Conservation (phyloP, 1,139 yeast genomes). For the Debaryomyces singareniensis region DNA sequence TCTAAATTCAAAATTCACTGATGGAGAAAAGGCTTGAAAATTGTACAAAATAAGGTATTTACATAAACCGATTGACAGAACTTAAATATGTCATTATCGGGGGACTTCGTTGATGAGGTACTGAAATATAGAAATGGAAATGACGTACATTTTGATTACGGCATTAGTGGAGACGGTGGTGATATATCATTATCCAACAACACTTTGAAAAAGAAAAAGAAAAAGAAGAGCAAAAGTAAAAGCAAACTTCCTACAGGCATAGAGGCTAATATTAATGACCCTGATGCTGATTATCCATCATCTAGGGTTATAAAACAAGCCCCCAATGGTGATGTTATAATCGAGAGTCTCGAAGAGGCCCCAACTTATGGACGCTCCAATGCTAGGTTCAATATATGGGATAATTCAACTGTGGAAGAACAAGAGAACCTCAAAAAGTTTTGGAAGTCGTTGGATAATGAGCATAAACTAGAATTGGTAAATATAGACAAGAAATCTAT, state of each 20-base stretch:
- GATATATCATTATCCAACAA: conserved; percentile 25
- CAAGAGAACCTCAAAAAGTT: conserved; percentile 52
- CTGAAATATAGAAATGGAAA: conserved; percentile 38
- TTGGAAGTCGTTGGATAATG: conserved; percentile 64
- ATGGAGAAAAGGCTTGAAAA: conserved; percentile 1
- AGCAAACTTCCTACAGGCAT: conserved; percentile 13
- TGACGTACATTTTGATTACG: conserved; percentile 55
- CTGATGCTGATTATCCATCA: conserved; percentile 61
- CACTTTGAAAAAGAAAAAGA: conserved; percentile 30
- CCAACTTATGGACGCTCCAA: conserved; percentile 6
- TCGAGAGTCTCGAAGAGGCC: conserved; percentile 40
- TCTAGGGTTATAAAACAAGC: conserved; percentile 69
- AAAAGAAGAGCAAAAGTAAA: conserved; percentile 27
- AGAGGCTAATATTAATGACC: conserved; percentile 46
- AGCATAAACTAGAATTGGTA: conserved; percentile 57
- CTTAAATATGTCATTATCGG: not conserved
- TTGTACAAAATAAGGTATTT: conserved; percentile 1
- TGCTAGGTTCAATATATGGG: conserved; percentile 34
- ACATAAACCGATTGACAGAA: not conserved
- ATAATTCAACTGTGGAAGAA: conserved; percentile 52
- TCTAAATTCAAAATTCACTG: no score
- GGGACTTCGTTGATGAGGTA: not conserved
- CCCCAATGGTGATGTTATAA: conserved; percentile 69
- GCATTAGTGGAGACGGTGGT: conserved; percentile 4
- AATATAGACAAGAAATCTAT: conserved; percentile 68